A percentile compares a stretch with the other conserved stretches of the same genome.
phyloP scores from a whole-genome alignment of 1,139 yeast genomes.

The Groenewaldozyma auringiensis region DNA sequence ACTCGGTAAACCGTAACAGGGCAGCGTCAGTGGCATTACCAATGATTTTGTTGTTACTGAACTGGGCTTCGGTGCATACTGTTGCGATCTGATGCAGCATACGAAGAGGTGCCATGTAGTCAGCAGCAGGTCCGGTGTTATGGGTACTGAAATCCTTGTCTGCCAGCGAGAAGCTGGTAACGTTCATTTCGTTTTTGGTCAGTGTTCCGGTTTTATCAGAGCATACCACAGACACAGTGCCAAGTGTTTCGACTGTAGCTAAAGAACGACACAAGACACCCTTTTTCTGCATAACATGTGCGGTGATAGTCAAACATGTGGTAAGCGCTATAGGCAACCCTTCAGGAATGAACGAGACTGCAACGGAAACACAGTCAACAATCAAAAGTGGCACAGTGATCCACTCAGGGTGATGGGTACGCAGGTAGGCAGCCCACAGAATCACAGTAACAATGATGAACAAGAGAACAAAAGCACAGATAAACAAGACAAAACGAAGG shows the following conservation, averaged over 20 bases:
- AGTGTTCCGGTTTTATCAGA: slow-evolving; percentile 51
- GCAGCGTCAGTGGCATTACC: slow-evolving; percentile 50
- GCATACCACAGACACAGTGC: slow-evolving; percentile 45
- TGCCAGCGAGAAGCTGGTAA: slow-evolving; percentile 35
- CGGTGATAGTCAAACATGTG: slow-evolving; percentile 44
- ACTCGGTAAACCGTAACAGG: slow-evolving; percentile 34
- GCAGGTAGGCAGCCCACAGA: slow-evolving; percentile 43
- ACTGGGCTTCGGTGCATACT: slow-evolving; percentile 39
- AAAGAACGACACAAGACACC: slow-evolving; percentile 45
- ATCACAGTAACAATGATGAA: slow-evolving; percentile 38
- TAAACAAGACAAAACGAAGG: slow-evolving; percentile 38
- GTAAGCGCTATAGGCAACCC: slow-evolving; percentile 51
- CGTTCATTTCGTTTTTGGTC: slow-evolving; percentile 46
- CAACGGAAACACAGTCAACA: slow-evolving; percentile 34
- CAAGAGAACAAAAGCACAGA: slow-evolving; percentile 35
- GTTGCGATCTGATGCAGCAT: slow-evolving; percentile 13
- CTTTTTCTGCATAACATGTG: slow-evolving; percentile 41
- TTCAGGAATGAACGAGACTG: slow-evolving; percentile 49
- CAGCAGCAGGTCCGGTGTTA: slow-evolving; percentile 12
- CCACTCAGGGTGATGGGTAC: slow-evolving; percentile 38
- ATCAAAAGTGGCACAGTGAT: slow-evolving; percentile 37
- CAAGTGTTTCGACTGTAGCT: slow-evolving; percentile 65
- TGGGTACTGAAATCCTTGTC: slow-evolving; percentile 14
- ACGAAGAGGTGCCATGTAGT: slow-evolving; percentile 6
- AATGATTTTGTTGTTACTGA: slow-evolving; percentile 29